Conservation (phyloP, 192 early-diverging fungal genomes). For the Coemansia sp. region DNA sequence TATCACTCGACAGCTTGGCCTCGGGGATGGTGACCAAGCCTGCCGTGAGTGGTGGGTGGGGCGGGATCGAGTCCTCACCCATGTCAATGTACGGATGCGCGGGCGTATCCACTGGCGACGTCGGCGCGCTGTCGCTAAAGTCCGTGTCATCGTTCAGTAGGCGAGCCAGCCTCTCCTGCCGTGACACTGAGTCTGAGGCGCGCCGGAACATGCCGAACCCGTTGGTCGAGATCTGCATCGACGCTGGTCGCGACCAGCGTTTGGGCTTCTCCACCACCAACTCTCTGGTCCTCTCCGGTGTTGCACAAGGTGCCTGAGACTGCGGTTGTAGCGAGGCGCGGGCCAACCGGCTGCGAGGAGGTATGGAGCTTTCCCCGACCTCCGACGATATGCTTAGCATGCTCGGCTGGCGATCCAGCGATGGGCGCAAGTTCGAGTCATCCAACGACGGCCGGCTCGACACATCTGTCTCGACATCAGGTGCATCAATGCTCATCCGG, state of each 20-base stretch:
- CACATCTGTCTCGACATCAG: slow-evolving; percentile 29
- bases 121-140: slow-evolving; percentile 28
- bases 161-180: slow-evolving; percentile 37
- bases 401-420: slow-evolving; percentile 35
- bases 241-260: slow-evolving; percentile 23
- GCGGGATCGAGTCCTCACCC: background rate
- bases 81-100: slow-evolving; percentile 1
- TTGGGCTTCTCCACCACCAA: background rate
- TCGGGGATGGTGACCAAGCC: slow-evolving; percentile 13
- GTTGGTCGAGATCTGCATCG: slow-evolving; percentile 28
- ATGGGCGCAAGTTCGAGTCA: slow-evolving; percentile 20
- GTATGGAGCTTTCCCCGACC: slow-evolving; percentile 6
- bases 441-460: slow-evolving; percentile 43
- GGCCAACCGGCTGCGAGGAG: slow-evolving; percentile 4
- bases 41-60: background rate
- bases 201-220: slow-evolving; percentile 10
- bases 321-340: slow-evolving; percentile 40
- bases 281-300: too few relatives aligned
- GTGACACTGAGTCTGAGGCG: slow-evolving; percentile 22
- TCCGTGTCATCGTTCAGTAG: slow-evolving; percentile 31
- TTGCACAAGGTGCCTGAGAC: too few relatives aligned
- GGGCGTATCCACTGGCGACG: slow-evolving; percentile 24
- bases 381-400: slow-evolving; percentile 41
- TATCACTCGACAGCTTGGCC: slow-evolving; percentile 5
- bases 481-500: slow-evolving; percentile 22